Conservation (phyloP, 2,329 filamentous ascomycete genomes). For the Cyanodermella asteris region DNA sequence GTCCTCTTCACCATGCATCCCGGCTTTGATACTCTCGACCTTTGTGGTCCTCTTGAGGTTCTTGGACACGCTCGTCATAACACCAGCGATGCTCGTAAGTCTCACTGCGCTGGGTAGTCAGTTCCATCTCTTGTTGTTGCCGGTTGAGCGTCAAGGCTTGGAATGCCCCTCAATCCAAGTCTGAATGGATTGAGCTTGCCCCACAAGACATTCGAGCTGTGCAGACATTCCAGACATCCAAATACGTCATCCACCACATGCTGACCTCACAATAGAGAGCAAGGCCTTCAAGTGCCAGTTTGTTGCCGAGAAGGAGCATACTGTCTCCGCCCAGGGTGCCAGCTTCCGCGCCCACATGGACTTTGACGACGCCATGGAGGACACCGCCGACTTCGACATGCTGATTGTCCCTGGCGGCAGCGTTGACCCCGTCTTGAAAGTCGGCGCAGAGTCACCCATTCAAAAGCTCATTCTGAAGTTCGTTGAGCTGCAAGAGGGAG, state of each 20-base stretch:
- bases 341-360: constrained; percentile 52
- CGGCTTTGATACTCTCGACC: constrained; percentile 34
- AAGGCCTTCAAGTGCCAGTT: constrained; percentile 33
- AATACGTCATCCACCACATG: constrained; percentile 1
- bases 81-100: constrained; percentile 26
- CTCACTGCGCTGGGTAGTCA: too few species aligned
- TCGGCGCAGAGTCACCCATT: constrained; percentile 35
- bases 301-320: constrained; percentile 22
- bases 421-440: constrained; percentile 37
- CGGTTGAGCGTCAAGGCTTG: too few species aligned
- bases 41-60: constrained; percentile 36
- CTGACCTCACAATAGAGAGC: constrained; percentile 16
- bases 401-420: constrained; percentile 55
- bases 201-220: not conserved
- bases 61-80: constrained; percentile 32
- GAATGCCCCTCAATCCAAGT: constrained; percentile 1
- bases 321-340: constrained; percentile 39
- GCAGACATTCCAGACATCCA: constrained; percentile 2
- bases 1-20: constrained; percentile 37
- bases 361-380: constrained; percentile 56
- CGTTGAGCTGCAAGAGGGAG: constrained; percentile 57
- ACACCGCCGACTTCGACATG: constrained; percentile 55
- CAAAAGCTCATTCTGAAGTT: constrained; percentile 54
- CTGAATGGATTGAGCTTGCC: not conserved
- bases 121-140: too few species aligned